Base-by-base conservation (phyloP, 1,284 basidiomycete species). In the Heterobasidion occidentale region DNA sequence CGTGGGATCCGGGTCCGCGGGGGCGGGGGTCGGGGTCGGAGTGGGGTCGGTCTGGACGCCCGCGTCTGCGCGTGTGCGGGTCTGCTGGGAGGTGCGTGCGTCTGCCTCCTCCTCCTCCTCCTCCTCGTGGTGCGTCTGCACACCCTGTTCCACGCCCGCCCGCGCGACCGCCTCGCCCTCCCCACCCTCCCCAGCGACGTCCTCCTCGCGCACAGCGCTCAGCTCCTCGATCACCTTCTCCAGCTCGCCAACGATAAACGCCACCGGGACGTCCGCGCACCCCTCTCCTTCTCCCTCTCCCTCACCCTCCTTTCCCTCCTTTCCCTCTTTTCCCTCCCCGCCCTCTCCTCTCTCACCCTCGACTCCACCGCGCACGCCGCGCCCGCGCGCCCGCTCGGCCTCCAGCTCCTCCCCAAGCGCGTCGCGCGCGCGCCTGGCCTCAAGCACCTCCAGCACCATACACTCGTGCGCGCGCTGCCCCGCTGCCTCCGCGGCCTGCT, bases 121-220 rank as follows among this genome's bases (percentile, higher is more conserved):
- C 36, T 36, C 36, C 12, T 50, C 17, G 58, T 36, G n/a, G 51
- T 49, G 34, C 27, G 15, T 48, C 45, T 54, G 57, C 12, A 59
- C 17, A 54, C 45, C 4, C 46, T 57, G 42, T 49, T 54, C 12
- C 44, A 52, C 12, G 51, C 53, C 27, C 46, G 36, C 17, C 17
- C 44, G 11, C 50, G 58, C 3, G 57, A 38, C 8, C 46, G 27
- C 45, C 54, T 42, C 47, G 5, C 27, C 27, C 27, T 27, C 27
- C 27, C 27, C 27, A 3, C 27, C 27, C 3, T 27, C 27, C 27
- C 27, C 27, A 3, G n/a, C n/a, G n/a, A n/a, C 27, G 3, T 51
- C 44, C 5, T 35, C 47, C 38, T 46, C 50, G 27, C 36, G 42
- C 7, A 52, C 36, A 17, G 27, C 19, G 15, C 34, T 19, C n/a